Evolutionary conservation across 2,329 filamentous ascomycete species (phyloP).

Genomic region (Aureobasidium namibiae): DNA sequence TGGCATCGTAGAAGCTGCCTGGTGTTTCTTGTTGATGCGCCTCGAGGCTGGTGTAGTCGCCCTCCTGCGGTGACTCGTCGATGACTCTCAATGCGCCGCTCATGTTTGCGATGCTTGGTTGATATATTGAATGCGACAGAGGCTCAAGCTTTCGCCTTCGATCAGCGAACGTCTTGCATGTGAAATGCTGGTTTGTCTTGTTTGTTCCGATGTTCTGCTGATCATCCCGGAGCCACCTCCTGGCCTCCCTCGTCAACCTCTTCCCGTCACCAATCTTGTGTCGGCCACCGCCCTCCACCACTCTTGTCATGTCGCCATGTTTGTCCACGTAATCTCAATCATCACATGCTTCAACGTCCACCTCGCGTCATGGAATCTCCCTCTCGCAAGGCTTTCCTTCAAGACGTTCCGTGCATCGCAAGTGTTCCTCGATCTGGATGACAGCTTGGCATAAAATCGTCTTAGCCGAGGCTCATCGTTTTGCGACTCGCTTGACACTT

Average conservation of each 20-base stretch:
- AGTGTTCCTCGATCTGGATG: neutral
- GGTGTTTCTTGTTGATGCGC: constrained; percentile 69
- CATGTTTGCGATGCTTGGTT: neutral
- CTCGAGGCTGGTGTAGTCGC: constrained; percentile 55
- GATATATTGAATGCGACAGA: neutral
- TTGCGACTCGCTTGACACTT: neutral
- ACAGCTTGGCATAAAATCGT: neutral
- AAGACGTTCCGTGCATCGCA: neutral
- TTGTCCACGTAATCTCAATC: neutral
- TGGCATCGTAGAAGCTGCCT: constrained; percentile 60
- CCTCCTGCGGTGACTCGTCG: constrained; percentile 45
- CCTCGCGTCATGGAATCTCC: neutral
- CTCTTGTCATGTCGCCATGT: neutral
- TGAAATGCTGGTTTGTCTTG: constrained; percentile 4
- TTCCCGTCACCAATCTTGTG: neutral
- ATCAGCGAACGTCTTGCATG: neutral
- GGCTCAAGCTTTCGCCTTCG: neutral
- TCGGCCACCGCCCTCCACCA: no score
- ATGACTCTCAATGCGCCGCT: constrained; percentile 36
- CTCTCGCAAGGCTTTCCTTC: neutral
- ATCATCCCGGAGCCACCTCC: neutral
- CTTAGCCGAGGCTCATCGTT: neutral
- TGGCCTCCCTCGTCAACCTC: neutral
- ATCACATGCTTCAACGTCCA: neutral
- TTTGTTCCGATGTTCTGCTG: neutral